These are phyloP conservation scores for Dactylonectria estremocensis DNA, from an alignment of 2,329 filamentous ascomycete genomes.

Conservation along the genomic window DNA sequence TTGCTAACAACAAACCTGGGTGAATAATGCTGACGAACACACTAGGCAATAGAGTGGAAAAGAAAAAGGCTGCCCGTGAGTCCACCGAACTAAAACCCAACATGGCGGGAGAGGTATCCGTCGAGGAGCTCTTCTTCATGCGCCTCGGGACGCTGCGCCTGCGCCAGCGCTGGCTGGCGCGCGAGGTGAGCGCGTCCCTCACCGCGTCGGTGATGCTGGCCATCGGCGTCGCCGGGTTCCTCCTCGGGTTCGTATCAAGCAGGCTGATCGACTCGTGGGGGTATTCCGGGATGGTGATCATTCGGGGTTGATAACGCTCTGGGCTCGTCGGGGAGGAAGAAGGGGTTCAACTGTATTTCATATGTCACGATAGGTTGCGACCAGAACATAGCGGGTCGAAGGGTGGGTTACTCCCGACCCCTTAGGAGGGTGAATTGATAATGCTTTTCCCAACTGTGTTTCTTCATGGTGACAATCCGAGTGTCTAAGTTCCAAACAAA, in stretches of 20 bases:
- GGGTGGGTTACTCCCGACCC: neutral
- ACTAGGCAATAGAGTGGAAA: conserved; percentile 40
- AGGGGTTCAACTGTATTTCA: conserved; percentile 3
- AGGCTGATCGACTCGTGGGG: conserved; percentile 32
- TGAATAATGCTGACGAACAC: conserved; percentile 7
- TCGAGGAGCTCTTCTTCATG: conserved; percentile 41
- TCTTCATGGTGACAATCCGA: neutral
- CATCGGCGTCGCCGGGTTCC: conserved; percentile 37
- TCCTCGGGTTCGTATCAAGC: conserved; percentile 35
- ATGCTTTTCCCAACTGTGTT: neutral
- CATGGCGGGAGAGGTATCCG: conserved; percentile 32
- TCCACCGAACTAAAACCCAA: conserved; percentile 37
- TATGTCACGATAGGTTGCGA: conserved; percentile 12
- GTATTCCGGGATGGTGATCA: conserved; percentile 5
- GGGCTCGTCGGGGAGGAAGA: neutral
- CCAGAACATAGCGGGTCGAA: neutral
- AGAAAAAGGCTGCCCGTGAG: conserved; percentile 34
- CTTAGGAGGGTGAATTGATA: conserved; percentile 9
- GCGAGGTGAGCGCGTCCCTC: conserved; percentile 39
- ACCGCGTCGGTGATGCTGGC: conserved; percentile 39
- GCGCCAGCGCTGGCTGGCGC: conserved; percentile 37
- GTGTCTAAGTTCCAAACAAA: no score
- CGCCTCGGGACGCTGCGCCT: conserved; percentile 33
- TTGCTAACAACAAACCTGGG: neutral
- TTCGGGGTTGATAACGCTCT: neutral